Base-by-base conservation (phyloP, 441 rosid genomes). In the Rhodomyrtus psidioides region DNA sequence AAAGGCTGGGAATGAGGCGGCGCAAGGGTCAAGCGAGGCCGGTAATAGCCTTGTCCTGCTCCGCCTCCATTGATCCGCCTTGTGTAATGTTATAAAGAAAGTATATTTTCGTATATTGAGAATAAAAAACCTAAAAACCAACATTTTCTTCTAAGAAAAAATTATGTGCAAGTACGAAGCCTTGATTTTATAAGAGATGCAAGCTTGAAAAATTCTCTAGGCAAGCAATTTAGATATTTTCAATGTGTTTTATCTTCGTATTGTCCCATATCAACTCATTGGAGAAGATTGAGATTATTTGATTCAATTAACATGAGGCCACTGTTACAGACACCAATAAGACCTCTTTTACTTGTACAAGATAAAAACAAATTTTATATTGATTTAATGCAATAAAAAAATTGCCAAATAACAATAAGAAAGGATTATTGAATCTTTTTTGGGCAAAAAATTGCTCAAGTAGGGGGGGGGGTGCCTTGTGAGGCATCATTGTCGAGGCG, bases 11-110 rank as follows among this genome's bases (percentile, higher is more conserved):
- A 28, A 15, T 0, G 1, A 5, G 42, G 23, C 1, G 0, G 6
- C 12, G 23, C 42, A 1, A 59, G 39, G 1, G 24, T 4, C 0
- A 30, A 3, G 24, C 12, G 1, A 8, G 34, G 34, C 17, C 15
- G 7, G 8, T 27, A 59, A 14, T 59, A 27, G 10, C 21, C 2
- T 59, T 59, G 15, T 0, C 44, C 7, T 16, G 34, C 4, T 19
- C 3, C 9, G 3, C 6, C 16, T 3, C 8, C 7, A 27, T 34
- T 0, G 4, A 19, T 10, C 6, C 46, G 0, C 9, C 12, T 19
- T 3, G 8, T 34, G 0, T 65, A 10, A 0, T 9, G 46, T 21
- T 0, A 65, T 65, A 12, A 17, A 30, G 9, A 12, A 30, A 30
- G 17, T 1, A 17, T 28, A 17, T 42, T 6, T 42, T 7, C 0